Base-by-base conservation (phyloP, 169 alveolate genomes). In the Plasmodium vinckei region DNA sequence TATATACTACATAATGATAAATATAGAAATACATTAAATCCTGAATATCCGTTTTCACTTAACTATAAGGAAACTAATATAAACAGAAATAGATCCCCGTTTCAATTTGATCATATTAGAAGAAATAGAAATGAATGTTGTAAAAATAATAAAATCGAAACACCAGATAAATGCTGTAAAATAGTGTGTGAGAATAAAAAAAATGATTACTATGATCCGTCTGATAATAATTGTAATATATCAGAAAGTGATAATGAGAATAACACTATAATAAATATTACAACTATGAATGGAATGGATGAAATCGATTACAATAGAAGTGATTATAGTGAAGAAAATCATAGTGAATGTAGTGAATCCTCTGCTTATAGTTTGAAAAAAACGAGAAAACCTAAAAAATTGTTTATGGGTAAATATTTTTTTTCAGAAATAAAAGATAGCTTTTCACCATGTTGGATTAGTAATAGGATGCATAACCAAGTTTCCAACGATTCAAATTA, bases 391-490 rank as follows among this genome's bases (percentile, higher is more conserved):
- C 61, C 70, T 54, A 68, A 59, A 65, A 79, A 79, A 70, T 17
- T 19, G 23, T 79, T 79, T 79, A 79, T 79, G 89, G 89, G 89
- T 5, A 79, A 79, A 19, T 79, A 79, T 67, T 67, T 33, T 49
- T 79, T 79, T 79, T 67, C 79, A 10, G 89, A 79, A 47, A 79
- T 79, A 67, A 70, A 42, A 67, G 57, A 67, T 65, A 67, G 72
- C 33, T 54, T 79, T 23, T 13, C 33, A 46, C 53, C 49, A 2
- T 82, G 84, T 13, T 73, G 64, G 75, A 44, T 10, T 73, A 23
- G 17, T 42, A 10, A 10, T 42, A 49, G 33, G 39, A 15, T 15
- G 25, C 42, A 61, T 39, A 70, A 59, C n/a, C 68, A 60, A 49
- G 10, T 12, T 72, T 63, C 60, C 19, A 25, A 27, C 47, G 39